Percentiles rank a stretch among this genome's conserved stretches.
These are phyloP conservation scores for Meyerozyma athensensis DNA, from an alignment of 1,139 yeast genomes.

Conservation along the genomic window DNA sequence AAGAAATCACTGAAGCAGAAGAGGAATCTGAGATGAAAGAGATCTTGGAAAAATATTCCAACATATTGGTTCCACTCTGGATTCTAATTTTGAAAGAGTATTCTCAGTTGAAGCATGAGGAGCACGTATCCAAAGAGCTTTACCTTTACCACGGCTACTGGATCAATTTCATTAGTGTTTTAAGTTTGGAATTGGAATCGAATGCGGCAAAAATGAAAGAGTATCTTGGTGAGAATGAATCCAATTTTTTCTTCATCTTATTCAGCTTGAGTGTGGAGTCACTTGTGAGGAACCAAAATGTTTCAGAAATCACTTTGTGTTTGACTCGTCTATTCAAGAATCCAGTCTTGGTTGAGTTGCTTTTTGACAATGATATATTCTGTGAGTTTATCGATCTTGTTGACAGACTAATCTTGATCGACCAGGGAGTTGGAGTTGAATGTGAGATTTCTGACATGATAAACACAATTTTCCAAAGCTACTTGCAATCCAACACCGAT, in stretches of 20 bases:
- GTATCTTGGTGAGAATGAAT: constrained; percentile 56
- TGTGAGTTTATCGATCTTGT: constrained; percentile 72
- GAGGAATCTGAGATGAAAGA: constrained; percentile 30
- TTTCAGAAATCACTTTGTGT: constrained; percentile 46
- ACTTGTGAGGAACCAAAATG: constrained; percentile 44
- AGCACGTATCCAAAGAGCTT: constrained; percentile 44
- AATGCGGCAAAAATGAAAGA: constrained; percentile 40
- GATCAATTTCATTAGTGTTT: constrained; percentile 75
- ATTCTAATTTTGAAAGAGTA: constrained; percentile 68
- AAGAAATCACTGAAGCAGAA: constrained; percentile 21
- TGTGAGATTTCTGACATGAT: constrained; percentile 53
- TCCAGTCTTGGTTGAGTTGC: constrained; percentile 51
- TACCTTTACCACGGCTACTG: constrained; percentile 63
- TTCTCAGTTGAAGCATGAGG: constrained; percentile 60
- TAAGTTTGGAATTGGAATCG: constrained; percentile 60
- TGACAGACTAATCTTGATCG: constrained; percentile 66
- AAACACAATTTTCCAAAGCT: constrained; percentile 40
- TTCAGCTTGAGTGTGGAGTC: constrained; percentile 84
- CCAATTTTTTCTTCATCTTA: constrained; percentile 73
- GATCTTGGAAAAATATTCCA: constrained; percentile 57
- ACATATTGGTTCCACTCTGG: constrained; percentile 72
- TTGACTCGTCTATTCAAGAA: constrained; percentile 56
- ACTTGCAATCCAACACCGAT: constrained; percentile 16
- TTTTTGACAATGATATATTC: constrained; percentile 67
- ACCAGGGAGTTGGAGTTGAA: constrained; percentile 49